Evolutionary conservation across 176 grass and related monocot genomes (phyloP).

Genomic region (Ensete glaucum): DNA sequence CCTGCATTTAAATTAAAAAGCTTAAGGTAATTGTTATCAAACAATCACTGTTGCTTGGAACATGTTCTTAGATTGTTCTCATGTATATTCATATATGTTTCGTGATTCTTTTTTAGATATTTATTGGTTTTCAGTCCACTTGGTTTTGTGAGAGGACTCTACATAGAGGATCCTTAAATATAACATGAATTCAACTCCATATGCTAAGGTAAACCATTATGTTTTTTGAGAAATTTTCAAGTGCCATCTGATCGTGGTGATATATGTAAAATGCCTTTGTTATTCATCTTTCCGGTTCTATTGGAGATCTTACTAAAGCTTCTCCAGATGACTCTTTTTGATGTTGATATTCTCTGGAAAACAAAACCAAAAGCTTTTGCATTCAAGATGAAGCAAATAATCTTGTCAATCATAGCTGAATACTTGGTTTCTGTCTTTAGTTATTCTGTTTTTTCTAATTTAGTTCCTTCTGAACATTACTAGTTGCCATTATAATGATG

Average conservation of each 20-base stretch:
- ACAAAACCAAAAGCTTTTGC: conserved; percentile 32
- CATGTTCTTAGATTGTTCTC: neutral
- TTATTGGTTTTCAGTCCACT: conserved; percentile 26
- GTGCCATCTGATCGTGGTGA: neutral
- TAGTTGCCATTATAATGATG: too few relatives aligned
- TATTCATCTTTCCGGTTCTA: conserved; percentile 31
- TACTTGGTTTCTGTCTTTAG: conserved; percentile 48
- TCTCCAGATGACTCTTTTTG: conserved; percentile 49
- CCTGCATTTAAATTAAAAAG: conserved; percentile 48
- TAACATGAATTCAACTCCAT: conserved; percentile 36
- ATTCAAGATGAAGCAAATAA: conserved; percentile 47
- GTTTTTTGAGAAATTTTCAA: conserved; percentile 20
- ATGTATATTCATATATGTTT: neutral
- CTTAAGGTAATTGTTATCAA: conserved; percentile 30
- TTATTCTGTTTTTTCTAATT: conserved; percentile 21
- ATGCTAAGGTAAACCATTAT: conserved; percentile 50
- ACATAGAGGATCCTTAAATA: conserved; percentile 34
- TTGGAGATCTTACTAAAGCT: conserved; percentile 48
- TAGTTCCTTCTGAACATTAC: neutral
- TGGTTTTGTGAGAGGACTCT: conserved; percentile 53
- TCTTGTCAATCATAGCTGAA: conserved; percentile 59
- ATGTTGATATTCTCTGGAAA: conserved; percentile 50
- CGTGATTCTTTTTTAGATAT: neutral
- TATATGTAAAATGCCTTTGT: neutral
- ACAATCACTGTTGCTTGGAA: too few relatives aligned